Base-by-base conservation (phyloP, 129 eudicot species). In the Kitagawia praeruptora region DNA sequence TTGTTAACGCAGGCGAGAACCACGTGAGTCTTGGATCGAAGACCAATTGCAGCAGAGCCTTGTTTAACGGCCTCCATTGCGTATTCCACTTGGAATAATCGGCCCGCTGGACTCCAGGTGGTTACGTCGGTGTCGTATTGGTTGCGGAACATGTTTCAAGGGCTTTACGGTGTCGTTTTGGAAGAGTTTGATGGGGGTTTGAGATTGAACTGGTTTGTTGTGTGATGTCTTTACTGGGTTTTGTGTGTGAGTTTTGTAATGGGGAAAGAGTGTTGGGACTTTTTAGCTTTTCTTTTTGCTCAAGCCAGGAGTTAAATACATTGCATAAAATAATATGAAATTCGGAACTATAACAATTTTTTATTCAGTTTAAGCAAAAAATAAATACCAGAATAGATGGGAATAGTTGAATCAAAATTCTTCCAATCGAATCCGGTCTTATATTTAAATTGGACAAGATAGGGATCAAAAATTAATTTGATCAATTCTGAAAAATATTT, bases 61-160 rank as follows among this genome's bases (percentile, higher is more conserved):
- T 95, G 98, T 86, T 95, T 95, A 37, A 95, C 98, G 1, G 98
- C 98, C 84, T 95, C 98, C 98, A 95, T 95, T 25, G 98, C 98
- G 91, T 95, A 95, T 49, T 95, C 98, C 6, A 95, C 97, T 80
- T 95, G 98, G 76, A 95, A 95, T 12, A 95, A 84, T 48, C 98
- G 81, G 23, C 98, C 98, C n/a, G 93, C 93, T 75, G 98, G 98
- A 31, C 92, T 87, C 98, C 98, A 94, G 74, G 98, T 94, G 5
- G 86, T 84, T 42, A 84, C 86, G 44, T 84, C 86, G 18, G 75
- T 78, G 45, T 78, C 81, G 86, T 84, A 94, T 82, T 94, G 98
- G 83, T 94, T 94, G 51, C 98, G 85, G 51, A 94, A 94, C 98
- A 94, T 91, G 3, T 34, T 40, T 1, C 14, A 47, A 47, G 47